Evolutionary conservation across 108 stramenopile species (phyloP), one percentile per base, ranked within the genome.

Genomic region (Cyclotella kingstonii): DNA sequence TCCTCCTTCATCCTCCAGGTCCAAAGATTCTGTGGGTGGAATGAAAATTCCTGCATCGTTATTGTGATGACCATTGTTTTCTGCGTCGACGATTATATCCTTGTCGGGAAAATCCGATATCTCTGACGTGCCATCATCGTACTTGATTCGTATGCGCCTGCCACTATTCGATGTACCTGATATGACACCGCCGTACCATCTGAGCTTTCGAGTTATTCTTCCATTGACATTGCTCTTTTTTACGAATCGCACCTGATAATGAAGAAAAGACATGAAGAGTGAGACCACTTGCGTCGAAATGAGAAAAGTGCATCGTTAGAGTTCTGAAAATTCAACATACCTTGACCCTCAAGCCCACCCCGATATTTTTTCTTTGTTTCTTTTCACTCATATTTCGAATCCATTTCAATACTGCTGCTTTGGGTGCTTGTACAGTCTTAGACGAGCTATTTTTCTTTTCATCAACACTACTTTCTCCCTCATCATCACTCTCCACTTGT

Each of bases 91-190:
- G 42, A 90, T 74, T 36, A 93, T 81, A 66, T 93, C 91, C 53
- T 82, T 78, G 49, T 93, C 91, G 6, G 91, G 91, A 71, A 90
- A 93, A 52, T 84, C 76, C 23, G 88, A 44, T 1, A 84, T 43
- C 58, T 93, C 91, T 18, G 72, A 61, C 0, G 91, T 88, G 14
- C 87, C 85, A 62, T 93, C 91, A 58, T 93, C 91, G 59, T 93
- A 93, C 45, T 83, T 81, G 45, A 93, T 90, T 38, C 70, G 51
- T 14, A 93, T 79, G 53, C 80, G 83, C 26, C 72, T 47, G 3
- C 89, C 82, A 10, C 72, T 69, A 19, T 68, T 77, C 1, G 70
- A 66, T 6, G 77, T 67, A 14, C 54, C 54, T 5, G 70, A 59
- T 17, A 93, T 76, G 45, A 76, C 53, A 10, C 92, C 92, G 0